phyloP scores from a whole-genome alignment of 2,329 filamentous ascomycete species.

The Penicillium sp. region DNA sequence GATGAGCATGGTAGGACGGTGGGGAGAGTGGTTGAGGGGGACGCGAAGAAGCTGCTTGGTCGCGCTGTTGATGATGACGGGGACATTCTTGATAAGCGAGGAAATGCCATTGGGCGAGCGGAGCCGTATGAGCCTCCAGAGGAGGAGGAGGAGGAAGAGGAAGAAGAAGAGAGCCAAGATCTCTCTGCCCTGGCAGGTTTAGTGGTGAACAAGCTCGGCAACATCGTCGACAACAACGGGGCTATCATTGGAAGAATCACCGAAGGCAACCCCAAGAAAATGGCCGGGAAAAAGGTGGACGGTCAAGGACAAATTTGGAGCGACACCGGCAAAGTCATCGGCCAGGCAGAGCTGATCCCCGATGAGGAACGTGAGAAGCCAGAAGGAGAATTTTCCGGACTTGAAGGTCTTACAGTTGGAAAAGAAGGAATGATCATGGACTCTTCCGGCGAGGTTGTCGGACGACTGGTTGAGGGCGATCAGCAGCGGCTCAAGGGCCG shows the following conservation, averaged over 20 bases:
- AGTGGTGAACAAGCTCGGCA: constrained; percentile 67
- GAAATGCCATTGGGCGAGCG: constrained; percentile 65
- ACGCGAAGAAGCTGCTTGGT: constrained; percentile 64
- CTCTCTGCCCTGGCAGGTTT: constrained; percentile 63
- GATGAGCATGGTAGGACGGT: constrained; percentile 54
- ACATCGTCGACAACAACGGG: constrained; percentile 64
- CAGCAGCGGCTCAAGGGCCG: constrained; percentile 67
- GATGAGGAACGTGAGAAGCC: constrained; percentile 53
- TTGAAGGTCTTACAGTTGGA: constrained; percentile 59
- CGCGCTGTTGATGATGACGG: constrained; percentile 66
- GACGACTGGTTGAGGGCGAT: constrained; percentile 68
- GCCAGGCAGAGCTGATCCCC: constrained; percentile 61
- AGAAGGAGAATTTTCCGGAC: constrained; percentile 65
- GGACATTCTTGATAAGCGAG: constrained; percentile 65
- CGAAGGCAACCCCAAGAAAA: constrained; percentile 58
- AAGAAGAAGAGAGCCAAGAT: constrained; percentile 56
- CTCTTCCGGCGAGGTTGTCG: constrained; percentile 47
- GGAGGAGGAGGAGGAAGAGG: constrained; percentile 54
- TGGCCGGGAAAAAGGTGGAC: constrained; percentile 66
- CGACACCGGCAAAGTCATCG: constrained; percentile 65
- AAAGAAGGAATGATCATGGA: constrained; percentile 62
- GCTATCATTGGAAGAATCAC: constrained; percentile 61
- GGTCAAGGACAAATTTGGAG: constrained; percentile 68
- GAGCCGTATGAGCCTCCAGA: constrained; percentile 54
- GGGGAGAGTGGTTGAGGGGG: constrained; percentile 62